Conservation (phyloP, 345 rosid genomes). For the Eucalyptus cladocalyx region DNA sequence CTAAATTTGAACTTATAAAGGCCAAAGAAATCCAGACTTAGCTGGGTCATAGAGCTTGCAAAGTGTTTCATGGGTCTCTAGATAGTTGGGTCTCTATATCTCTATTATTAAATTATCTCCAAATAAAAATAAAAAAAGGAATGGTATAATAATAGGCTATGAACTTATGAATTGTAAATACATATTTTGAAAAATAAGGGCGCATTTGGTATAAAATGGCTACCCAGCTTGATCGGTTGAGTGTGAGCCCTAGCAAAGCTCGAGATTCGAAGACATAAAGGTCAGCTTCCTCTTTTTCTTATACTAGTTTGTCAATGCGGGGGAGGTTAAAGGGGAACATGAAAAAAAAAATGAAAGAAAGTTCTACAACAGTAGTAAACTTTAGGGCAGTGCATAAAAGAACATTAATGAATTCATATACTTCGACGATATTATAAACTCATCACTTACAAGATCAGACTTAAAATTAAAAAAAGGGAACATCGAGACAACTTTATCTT, state of each 20-base stretch:
- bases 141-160: not conserved
- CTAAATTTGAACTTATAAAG: not conserved
- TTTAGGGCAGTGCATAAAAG: too few species aligned
- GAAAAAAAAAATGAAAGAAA: too few species aligned
- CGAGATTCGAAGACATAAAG: not conserved
- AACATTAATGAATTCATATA: too few species aligned
- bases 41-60: not conserved
- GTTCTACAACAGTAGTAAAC: too few species aligned
- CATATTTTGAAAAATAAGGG: not conserved
- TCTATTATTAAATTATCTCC: not conserved
- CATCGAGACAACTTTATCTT: too few species aligned
- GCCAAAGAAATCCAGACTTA: fast-evolving
- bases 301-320: too few species aligned
- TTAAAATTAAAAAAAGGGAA: too few species aligned
- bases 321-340: too few species aligned
- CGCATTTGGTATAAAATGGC: fast-evolving
- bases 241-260: not conserved
- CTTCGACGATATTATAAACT: too few species aligned
- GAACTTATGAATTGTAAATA: not conserved
- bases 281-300: too few species aligned
- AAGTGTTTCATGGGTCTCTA: not conserved
- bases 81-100: not conserved
- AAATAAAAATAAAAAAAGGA: not conserved
- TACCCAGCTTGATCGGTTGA: not conserved
- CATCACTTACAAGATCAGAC: too few species aligned